A percentile compares a stretch with the other conserved stretches of the same genome.
phyloP scores from a whole-genome alignment of 2,329 filamentous ascomycete genomes.

The Paecilomyces formosus region DNA sequence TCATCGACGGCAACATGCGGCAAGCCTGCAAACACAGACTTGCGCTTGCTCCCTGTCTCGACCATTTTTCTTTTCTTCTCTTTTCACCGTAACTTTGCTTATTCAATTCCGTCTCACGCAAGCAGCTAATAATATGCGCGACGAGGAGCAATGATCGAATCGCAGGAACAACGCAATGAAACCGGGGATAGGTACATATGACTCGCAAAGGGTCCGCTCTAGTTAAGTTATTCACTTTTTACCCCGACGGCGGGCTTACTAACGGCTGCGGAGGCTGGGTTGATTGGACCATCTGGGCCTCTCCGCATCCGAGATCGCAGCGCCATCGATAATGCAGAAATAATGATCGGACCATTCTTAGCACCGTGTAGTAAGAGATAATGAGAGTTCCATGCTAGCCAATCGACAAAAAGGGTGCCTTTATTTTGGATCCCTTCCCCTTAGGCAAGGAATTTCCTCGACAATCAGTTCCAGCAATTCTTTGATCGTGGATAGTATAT shows the following conservation, averaged over 20 bases:
- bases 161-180: neutral
- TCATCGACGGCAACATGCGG: constrained; percentile 85
- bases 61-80: neutral
- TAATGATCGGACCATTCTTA: neutral
- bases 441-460: too few relatives aligned
- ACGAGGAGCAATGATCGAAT: neutral
- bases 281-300: neutral
- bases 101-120: neutral
- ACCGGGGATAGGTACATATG: neutral
- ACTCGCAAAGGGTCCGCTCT: neutral
- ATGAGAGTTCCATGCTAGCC: neutral
- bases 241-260: neutral
- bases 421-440: too few relatives aligned
- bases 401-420: too few relatives aligned
- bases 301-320: neutral
- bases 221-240: neutral
- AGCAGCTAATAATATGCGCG: neutral
- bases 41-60: neutral
- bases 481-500: too few relatives aligned
- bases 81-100: neutral
- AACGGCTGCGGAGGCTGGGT: neutral
- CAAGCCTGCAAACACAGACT: constrained; percentile 40
- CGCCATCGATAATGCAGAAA: neutral
- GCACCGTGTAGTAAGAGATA: neutral
- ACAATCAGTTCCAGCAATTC: too few relatives aligned